Evolutionary conservation across 2,329 filamentous ascomycete genomes (phyloP), one percentile per base, ranked within the genome.

Genomic region (Fusarium metavorans): DNA sequence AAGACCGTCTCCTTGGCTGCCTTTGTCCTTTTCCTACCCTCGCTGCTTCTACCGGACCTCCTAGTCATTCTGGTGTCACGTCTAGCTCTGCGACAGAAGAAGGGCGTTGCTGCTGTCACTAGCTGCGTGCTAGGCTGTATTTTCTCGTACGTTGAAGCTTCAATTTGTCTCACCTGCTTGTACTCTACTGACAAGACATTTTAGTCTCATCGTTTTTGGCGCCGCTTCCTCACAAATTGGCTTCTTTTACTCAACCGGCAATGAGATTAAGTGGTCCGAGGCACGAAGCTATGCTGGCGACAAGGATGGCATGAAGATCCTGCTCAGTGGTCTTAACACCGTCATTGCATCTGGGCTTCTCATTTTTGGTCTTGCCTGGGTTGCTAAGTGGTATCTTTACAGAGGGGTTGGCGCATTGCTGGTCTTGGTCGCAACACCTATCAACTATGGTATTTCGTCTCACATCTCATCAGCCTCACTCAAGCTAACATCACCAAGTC

Each of bases 221-320:
- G 81, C 79, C 10, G 81, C 81, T 45, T 74, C 81, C 2, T 81
- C 80, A 5, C 80, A 82, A 30, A 63, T 81, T 18, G 80, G 81
- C 35, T 82, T 82, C 75, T 82, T 74, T 59, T 80, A 76, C 65
- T 69, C 79, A 20, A 81, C 81, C 0, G 80, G 80, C 16, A 80
- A 80, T 34, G 79, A 81, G 56, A 66, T 82, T 10, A 77, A 81
- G 35, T 82, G 81, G 81, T 70, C 72, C 1, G 81, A 82, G 60
- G 81, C 78, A 1, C 60, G 72, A 27, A 66, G 75, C 16, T 81
- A 81, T 43, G 79, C 81, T 32, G 67, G 74, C 18, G 79, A 81
- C 58, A 68, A 76, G 35, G 80, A 82, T 58, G 80, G 76, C 54
- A 74, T 80, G 63, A 81, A 81, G 69, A 81, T 82, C 16, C 50